Evolutionary conservation across 2,329 filamentous ascomycete genomes (phyloP).

Genomic region (Ascochyta clinopodiicola): DNA sequence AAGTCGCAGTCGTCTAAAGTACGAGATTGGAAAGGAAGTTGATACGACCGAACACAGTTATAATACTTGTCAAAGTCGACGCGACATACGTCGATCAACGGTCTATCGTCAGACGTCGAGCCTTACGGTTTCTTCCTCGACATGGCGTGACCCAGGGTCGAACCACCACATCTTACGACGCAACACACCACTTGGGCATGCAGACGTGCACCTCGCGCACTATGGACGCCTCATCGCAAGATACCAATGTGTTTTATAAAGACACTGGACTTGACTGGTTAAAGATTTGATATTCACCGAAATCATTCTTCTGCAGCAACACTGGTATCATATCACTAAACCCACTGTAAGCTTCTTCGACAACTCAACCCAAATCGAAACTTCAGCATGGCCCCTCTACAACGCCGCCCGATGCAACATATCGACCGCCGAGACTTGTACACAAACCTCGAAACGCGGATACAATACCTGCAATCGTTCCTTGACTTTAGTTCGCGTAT

Average conservation of each 20-base stretch:
- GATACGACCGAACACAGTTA: background rate
- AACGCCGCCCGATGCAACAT: slow-evolving; percentile 58
- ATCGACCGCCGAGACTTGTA: slow-evolving; percentile 75
- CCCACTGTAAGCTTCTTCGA: background rate
- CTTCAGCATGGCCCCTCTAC: slow-evolving; percentile 33
- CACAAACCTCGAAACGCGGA: slow-evolving; percentile 71
- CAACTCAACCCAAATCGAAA: background rate
- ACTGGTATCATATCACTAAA: background rate
- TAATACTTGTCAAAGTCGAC: background rate
- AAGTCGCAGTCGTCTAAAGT: too few species aligned
- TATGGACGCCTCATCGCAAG: slow-evolving; percentile 1
- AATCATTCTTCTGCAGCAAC: background rate
- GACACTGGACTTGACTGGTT: background rate
- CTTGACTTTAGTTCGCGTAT: slow-evolving; percentile 75
- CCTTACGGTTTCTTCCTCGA: background rate
- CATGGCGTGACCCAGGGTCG: slow-evolving; percentile 27
- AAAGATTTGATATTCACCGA: background rate
- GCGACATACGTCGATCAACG: background rate
- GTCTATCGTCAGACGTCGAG: background rate
- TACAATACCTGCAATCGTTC: slow-evolving; percentile 77
- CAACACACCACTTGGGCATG: slow-evolving; percentile 23
- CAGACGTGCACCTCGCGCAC: background rate
- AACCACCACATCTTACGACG: slow-evolving; percentile 32
- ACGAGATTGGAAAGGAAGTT: too few species aligned
- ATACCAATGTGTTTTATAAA: slow-evolving; percentile 13